These are phyloP conservation scores for Nannizziopsis barbatae DNA, from an alignment of 2,329 filamentous ascomycete genomes.

Conservation along the genomic window DNA sequence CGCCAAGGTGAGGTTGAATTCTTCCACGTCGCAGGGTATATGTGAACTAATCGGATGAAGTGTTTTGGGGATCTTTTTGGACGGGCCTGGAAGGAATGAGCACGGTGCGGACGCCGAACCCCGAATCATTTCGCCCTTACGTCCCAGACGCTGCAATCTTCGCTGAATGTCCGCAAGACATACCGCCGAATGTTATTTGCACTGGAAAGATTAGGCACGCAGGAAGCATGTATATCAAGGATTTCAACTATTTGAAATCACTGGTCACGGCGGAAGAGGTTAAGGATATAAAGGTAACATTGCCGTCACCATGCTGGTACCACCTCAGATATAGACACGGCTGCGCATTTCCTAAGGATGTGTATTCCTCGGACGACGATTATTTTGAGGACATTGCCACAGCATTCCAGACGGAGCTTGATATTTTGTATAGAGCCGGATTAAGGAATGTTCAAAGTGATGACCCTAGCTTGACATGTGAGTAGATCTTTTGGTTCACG, in stretches of 20 bases:
- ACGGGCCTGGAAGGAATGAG: conserved; percentile 45
- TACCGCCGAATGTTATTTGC: conserved; percentile 47
- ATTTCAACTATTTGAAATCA: conserved; percentile 50
- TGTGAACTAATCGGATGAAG: conserved; percentile 17
- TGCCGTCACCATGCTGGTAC: conserved; percentile 58
- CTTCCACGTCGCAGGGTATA: background rate
- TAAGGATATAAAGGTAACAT: conserved; percentile 56
- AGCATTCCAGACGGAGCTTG: conserved; percentile 54
- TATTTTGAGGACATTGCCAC: conserved; percentile 56
- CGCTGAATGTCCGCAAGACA: conserved; percentile 47
- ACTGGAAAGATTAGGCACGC: conserved; percentile 48
- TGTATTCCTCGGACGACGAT: conserved; percentile 48
- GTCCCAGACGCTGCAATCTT: conserved; percentile 53
- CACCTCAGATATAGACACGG: conserved; percentile 51
- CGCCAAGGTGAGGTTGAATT: conserved; percentile 30
- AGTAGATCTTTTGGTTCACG: conserved; percentile 24
- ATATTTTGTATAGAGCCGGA: conserved; percentile 50
- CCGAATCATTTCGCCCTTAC: conserved; percentile 47
- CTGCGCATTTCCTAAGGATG: conserved; percentile 46
- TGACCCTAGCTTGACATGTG: conserved; percentile 56
- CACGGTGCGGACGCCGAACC: conserved; percentile 39
- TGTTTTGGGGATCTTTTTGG: conserved; percentile 50
- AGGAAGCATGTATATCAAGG: conserved; percentile 46
- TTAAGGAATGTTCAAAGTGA: conserved; percentile 58
- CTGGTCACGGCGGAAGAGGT: conserved; percentile 50